Base-by-base conservation (phyloP, 768 basidiomycete genomes). In the Daedaleopsis nitida region DNA sequence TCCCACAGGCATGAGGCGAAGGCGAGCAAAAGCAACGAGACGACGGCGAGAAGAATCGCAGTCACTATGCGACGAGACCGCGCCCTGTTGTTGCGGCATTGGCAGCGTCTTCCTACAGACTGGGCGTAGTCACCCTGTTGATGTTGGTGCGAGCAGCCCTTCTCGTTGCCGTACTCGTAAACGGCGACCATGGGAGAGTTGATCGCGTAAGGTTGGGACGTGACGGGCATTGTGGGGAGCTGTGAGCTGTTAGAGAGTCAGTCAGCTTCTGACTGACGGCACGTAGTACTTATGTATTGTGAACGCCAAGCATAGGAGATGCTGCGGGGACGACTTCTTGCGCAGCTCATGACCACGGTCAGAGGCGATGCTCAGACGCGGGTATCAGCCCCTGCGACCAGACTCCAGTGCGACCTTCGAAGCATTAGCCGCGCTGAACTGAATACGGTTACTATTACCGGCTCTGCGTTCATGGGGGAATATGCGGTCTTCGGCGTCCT, bases 161-260 rank as follows among this genome's bases (percentile, higher is more conserved):
- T 59, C 51, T 64, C 62, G 32, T 56, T 48, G 24, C 21, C 42
- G 43, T 27, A 23, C 7, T 64, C 62, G 38, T 13, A 45, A 16
- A 57, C 21, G 0, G 17, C 42, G 35, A 64, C 43, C 2, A 27
- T 13, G 27, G 62, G 62, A 6, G 62, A 35, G 10, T 23, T 11
- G 42, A 34, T 53, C 6, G 58, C 49, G 50, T 52, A 53, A 1
- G 62, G 58, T 19, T 64, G 62, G 9, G 55, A 59, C 3, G 62
- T 59, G 50, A 64, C 35, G 17, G 58, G 52, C 58, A 59, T 64
- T 14, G 34, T 34, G 21, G 17, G 39, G n/a, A n/a, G 14, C 16
- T 24, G 4, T 2, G 3, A 11, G 4, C 16, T 11, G 27, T 44
- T 24, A 38, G 23, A 19, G 11, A 37, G 23, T 32, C 5, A 44